Evolutionary conservation across 768 basidiomycete genomes (phyloP).

Genomic region (Auriscalpium orientale): DNA sequence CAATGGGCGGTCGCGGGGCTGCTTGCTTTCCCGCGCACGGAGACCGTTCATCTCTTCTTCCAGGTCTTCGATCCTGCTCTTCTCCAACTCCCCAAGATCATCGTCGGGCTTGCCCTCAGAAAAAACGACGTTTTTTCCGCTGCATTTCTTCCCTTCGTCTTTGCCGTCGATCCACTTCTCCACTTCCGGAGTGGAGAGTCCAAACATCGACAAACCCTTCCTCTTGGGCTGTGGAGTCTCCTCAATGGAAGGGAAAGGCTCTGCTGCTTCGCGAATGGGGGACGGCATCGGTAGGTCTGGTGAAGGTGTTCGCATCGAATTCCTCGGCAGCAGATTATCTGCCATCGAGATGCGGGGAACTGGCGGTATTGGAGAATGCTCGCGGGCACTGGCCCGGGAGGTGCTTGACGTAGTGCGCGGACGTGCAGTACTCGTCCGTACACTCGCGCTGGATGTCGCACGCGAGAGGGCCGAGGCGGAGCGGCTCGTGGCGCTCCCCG

Average conservation of each 20-base stretch:
- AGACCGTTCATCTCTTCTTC: slow-evolving; percentile 38
- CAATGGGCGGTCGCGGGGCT: slow-evolving; percentile 28
- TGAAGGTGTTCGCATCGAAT: slow-evolving; percentile 7
- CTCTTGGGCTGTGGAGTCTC: slow-evolving; percentile 11
- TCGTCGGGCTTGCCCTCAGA: slow-evolving; percentile 31
- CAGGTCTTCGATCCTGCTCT: slow-evolving; percentile 29
- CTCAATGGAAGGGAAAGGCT: slow-evolving; percentile 25
- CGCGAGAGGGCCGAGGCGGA: slow-evolving; percentile 2
- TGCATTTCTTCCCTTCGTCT: slow-evolving; percentile 21
- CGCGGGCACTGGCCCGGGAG: neutral
- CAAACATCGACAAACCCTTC: slow-evolving; percentile 23
- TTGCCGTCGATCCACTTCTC: slow-evolving; percentile 40
- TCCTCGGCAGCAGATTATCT: neutral
- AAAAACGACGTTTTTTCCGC: slow-evolving; percentile 34
- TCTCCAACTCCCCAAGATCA: slow-evolving; percentile 17
- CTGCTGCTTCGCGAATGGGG: slow-evolving; percentile 15
- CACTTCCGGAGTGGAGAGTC: slow-evolving; percentile 48
- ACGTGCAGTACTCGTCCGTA: neutral
- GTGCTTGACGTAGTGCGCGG: neutral
- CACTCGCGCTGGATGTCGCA: neutral
- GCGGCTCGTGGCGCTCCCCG: neutral
- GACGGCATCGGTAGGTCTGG: slow-evolving; percentile 11
- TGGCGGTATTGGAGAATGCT: slow-evolving; percentile 3
- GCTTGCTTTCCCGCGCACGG: slow-evolving; percentile 22
- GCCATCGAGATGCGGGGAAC: slow-evolving; percentile 1